Evolutionary conservation across 208 protist genomes (phyloP), one percentile per base, ranked within the genome.

Genomic region (Acanthamoeba healyi): DNA sequence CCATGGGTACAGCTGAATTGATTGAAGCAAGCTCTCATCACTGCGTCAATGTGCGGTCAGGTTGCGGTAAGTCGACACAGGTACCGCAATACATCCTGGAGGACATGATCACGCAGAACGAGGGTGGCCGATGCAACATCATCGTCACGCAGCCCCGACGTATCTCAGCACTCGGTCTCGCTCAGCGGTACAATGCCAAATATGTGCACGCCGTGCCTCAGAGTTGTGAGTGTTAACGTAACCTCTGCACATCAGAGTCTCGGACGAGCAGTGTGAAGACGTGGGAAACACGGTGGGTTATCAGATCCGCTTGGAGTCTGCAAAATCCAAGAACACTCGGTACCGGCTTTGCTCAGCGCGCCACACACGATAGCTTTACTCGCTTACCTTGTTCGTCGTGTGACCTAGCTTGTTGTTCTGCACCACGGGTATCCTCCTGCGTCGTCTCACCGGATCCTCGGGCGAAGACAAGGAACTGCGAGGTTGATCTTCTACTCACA

Each of bases 51-150:
- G 91, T 98, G 98, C 36, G 99, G 98, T 63, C 99, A 10, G 99
- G 99, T 58, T 99, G 98, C 94, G 99, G 99, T 70, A 99, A 99
- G 92, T 99, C 98, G 26, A 99, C 99, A 44, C 99, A 99, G 94
- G 97, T 99, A 7, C 98, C 98, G 38, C 99, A 99, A 95, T 99
- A 98, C 93, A 98, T 99, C 42, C 94, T 99, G 14, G 98, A 99
- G 90, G 88, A 92, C 49, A 82, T 92, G 61, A 65, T 94, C 0
- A 24, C 3, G 2, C 40, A 67, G 5, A 72, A 81, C 4, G 42
- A 74, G 3, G 96, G 95, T 12, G 56, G 42, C 6, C 14, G 82
- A 19, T 93, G 72, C 58, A 93, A 94, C 67, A 96, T 97, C 26
- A 51, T 96, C n/a, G 92, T 87, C 63, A 97, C 96, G 26, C 96